Conservation (phyloP, 1,284 basidiomycete genomes). For the Irpex lacteus region DNA sequence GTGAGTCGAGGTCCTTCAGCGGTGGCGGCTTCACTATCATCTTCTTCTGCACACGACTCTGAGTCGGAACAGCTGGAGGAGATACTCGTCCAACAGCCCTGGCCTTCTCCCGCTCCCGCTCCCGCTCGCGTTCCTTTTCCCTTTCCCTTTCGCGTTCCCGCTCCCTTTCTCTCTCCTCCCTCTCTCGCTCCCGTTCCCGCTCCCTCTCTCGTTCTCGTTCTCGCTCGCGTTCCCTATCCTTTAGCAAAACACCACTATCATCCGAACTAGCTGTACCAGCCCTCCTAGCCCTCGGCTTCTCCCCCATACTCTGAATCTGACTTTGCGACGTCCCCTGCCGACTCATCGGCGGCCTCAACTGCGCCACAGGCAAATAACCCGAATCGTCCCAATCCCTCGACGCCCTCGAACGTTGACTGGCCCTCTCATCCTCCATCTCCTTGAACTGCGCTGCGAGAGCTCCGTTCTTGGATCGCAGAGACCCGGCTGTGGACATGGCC, state of each 20-base stretch:
- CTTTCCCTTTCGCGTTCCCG: neutral
- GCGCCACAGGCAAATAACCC: constrained; percentile 23
- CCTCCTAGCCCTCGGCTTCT: neutral
- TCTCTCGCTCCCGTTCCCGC: neutral
- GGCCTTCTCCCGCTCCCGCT: neutral
- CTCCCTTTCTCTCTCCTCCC: neutral
- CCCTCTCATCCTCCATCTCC: neutral
- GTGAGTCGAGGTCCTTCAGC: constrained; percentile 15
- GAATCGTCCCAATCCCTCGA: constrained; percentile 10
- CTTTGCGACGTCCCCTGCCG: constrained; percentile 8
- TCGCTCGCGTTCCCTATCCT: neutral
- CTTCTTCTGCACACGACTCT: constrained; percentile 10
- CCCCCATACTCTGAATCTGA: neutral
- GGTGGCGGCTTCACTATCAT: neutral
- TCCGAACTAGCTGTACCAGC: neutral
- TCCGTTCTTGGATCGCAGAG: neutral
- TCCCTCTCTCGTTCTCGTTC: constrained; percentile 5
- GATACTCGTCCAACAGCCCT: neutral
- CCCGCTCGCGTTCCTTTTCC: constrained; percentile 7
- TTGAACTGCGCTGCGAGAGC: neutral
- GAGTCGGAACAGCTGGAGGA: constrained; percentile 3
- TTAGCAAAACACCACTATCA: neutral
- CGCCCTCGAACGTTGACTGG: constrained; percentile 13
- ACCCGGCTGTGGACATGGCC: neutral
- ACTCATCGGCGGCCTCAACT: constrained; percentile 17